A percentile compares a stretch with the other conserved stretches of the same genome.
phyloP scores from a whole-genome alignment of 495 filamentous ascomycete genomes.

The Chaetomidium leptoderma region DNA sequence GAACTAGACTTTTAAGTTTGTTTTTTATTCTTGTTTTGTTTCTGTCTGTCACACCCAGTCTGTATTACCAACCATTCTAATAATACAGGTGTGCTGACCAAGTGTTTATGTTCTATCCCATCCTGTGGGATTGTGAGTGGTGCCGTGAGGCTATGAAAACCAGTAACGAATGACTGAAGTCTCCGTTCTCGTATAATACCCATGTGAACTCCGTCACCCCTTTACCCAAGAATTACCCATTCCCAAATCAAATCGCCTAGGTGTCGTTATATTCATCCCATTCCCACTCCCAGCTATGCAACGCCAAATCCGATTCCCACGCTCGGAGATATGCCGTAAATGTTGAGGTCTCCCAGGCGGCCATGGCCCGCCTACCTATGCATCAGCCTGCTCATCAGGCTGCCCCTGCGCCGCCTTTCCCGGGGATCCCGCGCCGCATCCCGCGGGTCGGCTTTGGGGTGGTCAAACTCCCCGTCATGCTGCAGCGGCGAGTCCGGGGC shows the following conservation, averaged over 20 bases:
- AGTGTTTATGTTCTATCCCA: background rate
- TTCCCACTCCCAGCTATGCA: background rate
- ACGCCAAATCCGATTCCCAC: background rate
- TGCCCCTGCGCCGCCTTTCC: conserved; percentile 12
- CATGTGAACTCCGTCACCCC: background rate
- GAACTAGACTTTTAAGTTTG: no score
- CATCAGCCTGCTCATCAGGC: conserved; percentile 18
- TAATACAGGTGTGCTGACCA: no score
- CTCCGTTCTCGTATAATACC: background rate
- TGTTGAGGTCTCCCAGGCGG: background rate
- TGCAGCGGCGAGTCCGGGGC: conserved; percentile 16
- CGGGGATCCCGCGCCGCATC: background rate
- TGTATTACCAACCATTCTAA: no score
- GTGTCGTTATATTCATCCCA: background rate
- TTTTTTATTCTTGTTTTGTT: no score
- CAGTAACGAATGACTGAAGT: conserved; percentile 1
- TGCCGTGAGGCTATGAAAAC: conserved; percentile 3
- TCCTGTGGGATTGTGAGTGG: conserved; percentile 2
- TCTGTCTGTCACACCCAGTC: no score
- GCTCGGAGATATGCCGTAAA: no score
- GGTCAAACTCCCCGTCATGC: background rate
- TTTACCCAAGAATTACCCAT: background rate
- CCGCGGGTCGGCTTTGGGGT: conserved; percentile 1
- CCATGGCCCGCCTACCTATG: conserved; percentile 19
- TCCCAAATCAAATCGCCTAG: background rate